Percentiles rank a stretch among this genome's conserved stretches.
phyloP scores from a whole-genome alignment of 352 stramenopile genomes.

The Blastocystis sp. region DNA sequence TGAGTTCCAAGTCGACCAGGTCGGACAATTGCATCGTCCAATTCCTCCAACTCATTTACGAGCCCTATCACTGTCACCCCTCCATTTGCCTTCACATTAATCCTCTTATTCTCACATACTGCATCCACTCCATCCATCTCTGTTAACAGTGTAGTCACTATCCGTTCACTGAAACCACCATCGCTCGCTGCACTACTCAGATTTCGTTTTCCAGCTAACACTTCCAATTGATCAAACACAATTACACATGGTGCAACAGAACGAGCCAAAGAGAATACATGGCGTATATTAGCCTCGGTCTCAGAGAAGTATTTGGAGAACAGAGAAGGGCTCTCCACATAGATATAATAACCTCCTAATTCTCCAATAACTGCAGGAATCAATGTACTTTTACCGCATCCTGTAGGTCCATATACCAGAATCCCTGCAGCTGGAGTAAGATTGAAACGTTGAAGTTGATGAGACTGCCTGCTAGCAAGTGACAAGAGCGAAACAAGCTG shows the following conservation, averaged over 20 bases:
- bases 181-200: neutral
- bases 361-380: conserved; percentile 76
- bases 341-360: conserved; percentile 78
- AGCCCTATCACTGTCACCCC: conserved; percentile 40
- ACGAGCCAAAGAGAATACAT: conserved; percentile 78
- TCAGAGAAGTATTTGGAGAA: conserved; percentile 83
- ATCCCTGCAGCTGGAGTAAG: conserved; percentile 72
- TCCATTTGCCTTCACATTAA: neutral
- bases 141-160: conserved; percentile 11
- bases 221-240: conserved; percentile 78
- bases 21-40: conserved; percentile 68
- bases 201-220: conserved; percentile 10
- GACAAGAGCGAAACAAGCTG: neutral
- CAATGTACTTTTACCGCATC: conserved; percentile 80
- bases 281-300: conserved; percentile 78
- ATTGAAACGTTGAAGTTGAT: neutral
- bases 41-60: neutral
- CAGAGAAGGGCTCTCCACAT: conserved; percentile 79
- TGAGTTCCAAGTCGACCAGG: conserved; percentile 80
- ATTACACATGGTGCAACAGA: conserved; percentile 77
- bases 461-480: neutral
- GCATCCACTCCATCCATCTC: conserved; percentile 11
- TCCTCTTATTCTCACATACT: neutral
- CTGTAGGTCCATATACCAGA: conserved; percentile 78
- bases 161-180: conserved; percentile 56